These are phyloP conservation scores for Salix suchowensis DNA, from an alignment of 345 rosid species.

Conservation along the genomic window DNA sequence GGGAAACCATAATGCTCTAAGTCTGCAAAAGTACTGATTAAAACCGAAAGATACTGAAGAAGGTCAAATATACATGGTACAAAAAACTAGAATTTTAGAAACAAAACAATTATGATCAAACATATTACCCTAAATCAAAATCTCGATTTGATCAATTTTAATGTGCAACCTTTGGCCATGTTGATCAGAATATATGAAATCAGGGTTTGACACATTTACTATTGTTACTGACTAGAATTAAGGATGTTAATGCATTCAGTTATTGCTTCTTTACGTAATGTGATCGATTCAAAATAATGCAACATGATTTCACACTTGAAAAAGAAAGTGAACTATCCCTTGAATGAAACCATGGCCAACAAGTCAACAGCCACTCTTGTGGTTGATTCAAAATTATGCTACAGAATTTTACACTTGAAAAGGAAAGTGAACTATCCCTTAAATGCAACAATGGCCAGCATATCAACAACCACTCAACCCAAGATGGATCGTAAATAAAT, in stretches of 20 bases:
- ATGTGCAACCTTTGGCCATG: background rate
- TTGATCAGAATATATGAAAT: background rate
- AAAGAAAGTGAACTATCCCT: too few species aligned
- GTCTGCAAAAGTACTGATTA: background rate
- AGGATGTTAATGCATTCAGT: background rate
- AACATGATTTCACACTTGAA: too few species aligned
- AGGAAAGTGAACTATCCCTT: too few species aligned
- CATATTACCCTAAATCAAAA: background rate
- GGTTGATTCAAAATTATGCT: background rate
- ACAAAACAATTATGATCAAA: background rate
- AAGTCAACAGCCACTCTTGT: background rate
- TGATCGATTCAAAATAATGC: background rate
- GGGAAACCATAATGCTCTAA: background rate
- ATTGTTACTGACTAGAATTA: background rate
- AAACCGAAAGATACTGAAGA: background rate
- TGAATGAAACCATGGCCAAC: too few species aligned
- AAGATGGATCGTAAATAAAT: background rate
- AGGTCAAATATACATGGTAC: background rate
- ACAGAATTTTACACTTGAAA: too few species aligned
- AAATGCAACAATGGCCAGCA: too few species aligned
- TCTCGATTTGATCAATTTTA: background rate
- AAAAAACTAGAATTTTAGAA: background rate
- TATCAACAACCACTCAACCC: background rate
- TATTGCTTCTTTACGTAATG: background rate
- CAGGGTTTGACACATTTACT: background rate